phyloP scores from a whole-genome alignment of 805 yeast genomes.

The Sugiyamaella lignohabitans region DNA sequence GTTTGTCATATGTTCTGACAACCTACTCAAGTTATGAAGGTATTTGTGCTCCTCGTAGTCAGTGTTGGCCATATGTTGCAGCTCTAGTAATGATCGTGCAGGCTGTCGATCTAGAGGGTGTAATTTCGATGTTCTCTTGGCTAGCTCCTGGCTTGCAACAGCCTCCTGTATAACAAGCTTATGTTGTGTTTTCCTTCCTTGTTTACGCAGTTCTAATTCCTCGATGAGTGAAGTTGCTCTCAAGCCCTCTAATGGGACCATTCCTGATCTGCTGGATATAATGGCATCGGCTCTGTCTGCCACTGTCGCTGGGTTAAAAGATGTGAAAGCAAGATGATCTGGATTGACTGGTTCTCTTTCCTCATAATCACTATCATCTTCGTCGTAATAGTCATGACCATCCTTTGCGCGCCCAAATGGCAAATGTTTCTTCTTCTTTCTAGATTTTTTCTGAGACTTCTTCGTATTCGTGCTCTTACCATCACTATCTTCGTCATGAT shows the following conservation, averaged over 20 bases:
- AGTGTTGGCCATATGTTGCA: constrained; percentile 27
- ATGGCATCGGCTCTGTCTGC: constrained; percentile 7
- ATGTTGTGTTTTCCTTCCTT: constrained; percentile 26
- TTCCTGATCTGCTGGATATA: constrained; percentile 3
- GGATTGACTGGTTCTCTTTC: constrained; percentile 4
- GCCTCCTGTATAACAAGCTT: constrained; percentile 24
- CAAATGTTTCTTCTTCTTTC: neutral
- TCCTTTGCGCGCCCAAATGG: constrained; percentile 8
- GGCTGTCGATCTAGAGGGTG: constrained; percentile 27
- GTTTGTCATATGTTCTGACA: constrained; percentile 22
- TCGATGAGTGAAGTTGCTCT: constrained; percentile 32
- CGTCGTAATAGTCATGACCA: constrained; percentile 4
- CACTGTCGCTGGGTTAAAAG: constrained; percentile 22
- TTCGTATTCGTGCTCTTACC: neutral
- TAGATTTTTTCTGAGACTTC: neutral
- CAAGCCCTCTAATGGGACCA: constrained; percentile 9
- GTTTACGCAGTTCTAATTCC: constrained; percentile 33
- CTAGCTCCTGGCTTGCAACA: constrained; percentile 4
- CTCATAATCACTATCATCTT: constrained; percentile 11
- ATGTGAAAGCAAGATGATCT: constrained; percentile 26
- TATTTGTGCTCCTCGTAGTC: constrained; percentile 25
- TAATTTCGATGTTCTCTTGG: constrained; percentile 4
- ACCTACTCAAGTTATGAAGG: constrained; percentile 5
- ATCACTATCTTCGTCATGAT: constrained; percentile 7
- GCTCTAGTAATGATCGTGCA: constrained; percentile 27